Base-by-base conservation (phyloP, 257 asterid species). In the Dorcoceras hygrometricum region DNA sequence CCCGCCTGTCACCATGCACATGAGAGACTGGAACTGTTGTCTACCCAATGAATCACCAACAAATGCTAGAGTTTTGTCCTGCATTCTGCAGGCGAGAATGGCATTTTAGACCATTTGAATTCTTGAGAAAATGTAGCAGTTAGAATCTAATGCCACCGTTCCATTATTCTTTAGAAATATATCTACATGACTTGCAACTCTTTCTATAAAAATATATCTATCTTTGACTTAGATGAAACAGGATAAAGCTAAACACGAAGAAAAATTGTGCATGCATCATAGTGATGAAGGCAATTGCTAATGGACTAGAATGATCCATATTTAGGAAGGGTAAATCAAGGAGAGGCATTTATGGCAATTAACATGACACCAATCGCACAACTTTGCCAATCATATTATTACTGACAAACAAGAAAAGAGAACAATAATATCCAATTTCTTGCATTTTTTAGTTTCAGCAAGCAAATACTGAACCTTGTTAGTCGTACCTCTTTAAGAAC, bases 41-140 rank as follows among this genome's bases (percentile, higher is more conserved):
- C 98, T 82, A 43, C 98, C 98, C 20, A 89, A 80, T 54, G 98
- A 92, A 79, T 92, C 98, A 61, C 97, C 98, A 46, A 92, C 70
- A 72, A 89, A 86, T 36, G 97, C 98, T 75, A 92, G 80, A 26
- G 97, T 87, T 81, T 87, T 89, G 76, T 84, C 81, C 69, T 64
- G 71, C 98, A 92, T 86, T 87, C 98, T 87, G 93, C 65, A 75
- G 43, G 67, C 68, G 62, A 68, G 31, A 56, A 25, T 58, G 20
- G 22, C 23, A 54, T 66, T 63, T 46, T 19, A 48, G 28, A 64
- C 4, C 18, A 65, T 58, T 65, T 58, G 7, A 14, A 50, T 46
- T 46, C 16, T 46, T 16, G 19, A 46, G 20, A 4, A 16, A 46
- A 46, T 5, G 16, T 14, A 46, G 8, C 19, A 46, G 53, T 4